Evolutionary conservation across 306 rosid species (phyloP).

Genomic region (Lotus japonicus): DNA sequence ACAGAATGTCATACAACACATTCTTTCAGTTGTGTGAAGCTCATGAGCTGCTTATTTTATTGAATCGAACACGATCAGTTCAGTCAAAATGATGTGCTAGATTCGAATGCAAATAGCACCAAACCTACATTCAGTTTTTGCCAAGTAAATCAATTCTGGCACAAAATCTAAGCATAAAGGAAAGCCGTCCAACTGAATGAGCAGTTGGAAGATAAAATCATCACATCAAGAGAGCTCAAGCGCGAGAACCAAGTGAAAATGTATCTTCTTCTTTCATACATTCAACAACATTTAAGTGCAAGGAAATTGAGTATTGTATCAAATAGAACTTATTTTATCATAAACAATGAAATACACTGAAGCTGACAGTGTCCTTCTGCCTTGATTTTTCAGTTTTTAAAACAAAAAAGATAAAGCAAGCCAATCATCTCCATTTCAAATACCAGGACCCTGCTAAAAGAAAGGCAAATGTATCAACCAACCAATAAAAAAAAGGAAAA

Average conservation of each 20-base stretch:
- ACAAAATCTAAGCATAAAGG: not conserved
- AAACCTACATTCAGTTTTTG: not conserved
- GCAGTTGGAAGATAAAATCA: conserved; percentile 2
- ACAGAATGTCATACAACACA: not conserved
- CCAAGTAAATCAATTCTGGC: not conserved
- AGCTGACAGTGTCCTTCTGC: conserved; percentile 30
- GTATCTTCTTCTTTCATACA: not conserved
- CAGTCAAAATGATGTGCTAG: not conserved
- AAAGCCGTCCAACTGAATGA: not conserved
- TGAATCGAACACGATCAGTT: not conserved
- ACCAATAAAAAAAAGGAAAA: not conserved
- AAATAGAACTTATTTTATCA: conserved; percentile 37
- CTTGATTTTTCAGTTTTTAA: conserved; percentile 19
- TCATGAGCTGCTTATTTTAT: not conserved
- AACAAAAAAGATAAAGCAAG: conserved; percentile 21
- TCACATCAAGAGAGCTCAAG: not conserved
- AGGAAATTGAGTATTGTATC: conserved; percentile 14
- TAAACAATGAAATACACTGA: conserved; percentile 28
- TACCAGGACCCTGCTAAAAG: conserved; percentile 22
- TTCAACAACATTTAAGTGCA: conserved; percentile 17
- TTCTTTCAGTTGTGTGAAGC: not conserved
- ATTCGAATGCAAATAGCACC: not conserved
- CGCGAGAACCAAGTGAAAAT: not conserved
- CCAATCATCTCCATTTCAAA: conserved; percentile 21
- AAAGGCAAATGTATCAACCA: not conserved